Evolutionary conservation across 2,329 filamentous ascomycete species (phyloP), one percentile per base, ranked within the genome.

Genomic region (Sclerotinia glacialis): DNA sequence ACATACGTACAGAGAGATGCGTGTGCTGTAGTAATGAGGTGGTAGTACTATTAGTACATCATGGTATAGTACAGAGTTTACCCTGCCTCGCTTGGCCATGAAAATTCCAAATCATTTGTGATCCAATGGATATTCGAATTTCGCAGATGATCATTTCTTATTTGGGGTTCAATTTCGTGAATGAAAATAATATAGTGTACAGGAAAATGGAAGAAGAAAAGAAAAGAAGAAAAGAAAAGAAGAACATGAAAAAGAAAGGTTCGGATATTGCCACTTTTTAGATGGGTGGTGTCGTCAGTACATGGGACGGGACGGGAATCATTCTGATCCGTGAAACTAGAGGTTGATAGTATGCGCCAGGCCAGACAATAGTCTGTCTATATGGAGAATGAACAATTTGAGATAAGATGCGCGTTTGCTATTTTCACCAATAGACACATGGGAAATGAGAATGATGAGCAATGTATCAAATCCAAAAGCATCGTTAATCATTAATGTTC

Each of bases 11-110:
- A 59, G 12, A 34, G 3, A 47, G 5, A 59, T 59, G 55, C 31
- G 23, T 59, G 55, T 59, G 23, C 26, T 46, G 56, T 21, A 18
- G 11, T 14, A 18, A n/a, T 14, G 34, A 34, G 31, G 31, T 34
- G 31, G 31, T 34, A 34, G 31, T 34, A 34, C 31, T 5, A 34
- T 7, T 34, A 34, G 34, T 37, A 12, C n/a, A n/a, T n/a, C n/a
- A 26, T 23, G n/a, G 34, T 40, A 40, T 11, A 1, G 16, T 46
- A 56, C 55, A 54, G n/a, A 14, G 16, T 26, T 58, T 44, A 58
- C 44, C 58, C 44, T 60, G 28, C 58, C 58, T 37, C 31, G 28
- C 44, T 50, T 61, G 44, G 44, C 58, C 31, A 26, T 61, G 14
- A 40, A 26, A 37, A 37, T 50, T 50, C 44, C 44, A 61, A 49